Base-by-base conservation (phyloP, 2,329 filamentous ascomycete genomes). In the Cordyceps pruinosa region DNA sequence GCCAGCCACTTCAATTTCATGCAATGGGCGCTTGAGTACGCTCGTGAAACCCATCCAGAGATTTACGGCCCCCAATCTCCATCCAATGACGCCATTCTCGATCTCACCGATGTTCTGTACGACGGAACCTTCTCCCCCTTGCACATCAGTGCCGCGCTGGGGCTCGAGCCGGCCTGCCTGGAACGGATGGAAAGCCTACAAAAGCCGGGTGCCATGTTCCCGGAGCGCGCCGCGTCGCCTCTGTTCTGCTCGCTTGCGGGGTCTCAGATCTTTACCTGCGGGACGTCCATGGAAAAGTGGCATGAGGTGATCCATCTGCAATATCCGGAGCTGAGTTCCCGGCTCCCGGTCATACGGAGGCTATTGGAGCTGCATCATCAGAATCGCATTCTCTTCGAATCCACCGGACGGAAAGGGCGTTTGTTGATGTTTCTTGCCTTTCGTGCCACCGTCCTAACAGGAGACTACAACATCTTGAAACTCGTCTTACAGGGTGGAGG, bases 11-110 rank as follows among this genome's bases (percentile, higher is more conserved):
- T 63, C 47, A 69, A 66, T 58, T 71, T 73, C 32, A 65, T 68
- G 10, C 70, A 73, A 21, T 74, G 72, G 71, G 62, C 64, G 3
- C 57, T 74, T 21, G 70, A 73, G 45, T 72, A 70, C 57, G 66
- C 65, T 1, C 62, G 67, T 21, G 61, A 65, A 21, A 65, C 59
- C 2, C 70, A 63, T 52, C 70, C 71, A 1, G 59, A 61, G 1
- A 59, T 57, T 0, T 63, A 66, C 5, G 63, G 68, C 10, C 25
- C 53, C 6, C 30, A 63, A 10, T 63, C 65, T 2, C 37, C 65
- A 0, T 64, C 65, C 0, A 58, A 62, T 23, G 61, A 61, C n/a
- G 59, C 59, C 10, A 58, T 68, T 4, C 44, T 69, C 9, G 64
- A 66, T 21, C 63, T 73, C 4, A 70, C 69, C 26, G 63, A 69